Evolutionary conservation across 1,284 basidiomycete genomes (phyloP).

Genomic region (Melampsora larici-populina): DNA sequence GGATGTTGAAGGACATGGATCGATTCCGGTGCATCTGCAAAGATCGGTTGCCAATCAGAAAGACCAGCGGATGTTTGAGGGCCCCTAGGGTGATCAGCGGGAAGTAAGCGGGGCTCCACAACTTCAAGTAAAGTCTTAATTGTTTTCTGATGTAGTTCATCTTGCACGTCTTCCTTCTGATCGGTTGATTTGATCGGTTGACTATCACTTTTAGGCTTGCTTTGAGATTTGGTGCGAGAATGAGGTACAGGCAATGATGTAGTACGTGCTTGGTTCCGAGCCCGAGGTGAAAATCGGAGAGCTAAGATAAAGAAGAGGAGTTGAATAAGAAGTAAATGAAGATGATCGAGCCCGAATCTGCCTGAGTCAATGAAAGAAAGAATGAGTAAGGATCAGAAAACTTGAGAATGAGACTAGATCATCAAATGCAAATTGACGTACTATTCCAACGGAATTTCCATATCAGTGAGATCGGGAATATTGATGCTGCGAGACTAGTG

Average conservation of each 20-base stretch:
- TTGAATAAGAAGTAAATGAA: constrained; percentile 16
- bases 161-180: not conserved
- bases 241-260: constrained; percentile 11
- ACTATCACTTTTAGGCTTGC: not conserved
- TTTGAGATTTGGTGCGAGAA: not conserved
- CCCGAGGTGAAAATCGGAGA: constrained; percentile 6
- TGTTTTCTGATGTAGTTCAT: too few relatives aligned
- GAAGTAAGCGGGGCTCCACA: too few relatives aligned
- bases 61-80: too few relatives aligned
- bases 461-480: constrained; percentile 3
- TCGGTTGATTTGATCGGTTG: constrained; percentile 14
- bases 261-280: too few relatives aligned
- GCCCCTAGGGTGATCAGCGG: too few relatives aligned
- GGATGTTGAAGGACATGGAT: constrained; percentile 19
- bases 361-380: not conserved
- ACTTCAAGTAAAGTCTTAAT: too few relatives aligned
- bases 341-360: constrained; percentile 17
- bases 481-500: constrained; percentile 2
- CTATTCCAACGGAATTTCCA: not conserved
- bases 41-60: too few relatives aligned
- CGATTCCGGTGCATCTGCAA: too few relatives aligned
- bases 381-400: not conserved
- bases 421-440: not conserved
- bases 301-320: not conserved
- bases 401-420: not conserved